Percentiles rank a stretch among this genome's conserved stretches.
Evolutionary conservation across 768 basidiomycete genomes (phyloP).

Genomic region (Zangia roseola): DNA sequence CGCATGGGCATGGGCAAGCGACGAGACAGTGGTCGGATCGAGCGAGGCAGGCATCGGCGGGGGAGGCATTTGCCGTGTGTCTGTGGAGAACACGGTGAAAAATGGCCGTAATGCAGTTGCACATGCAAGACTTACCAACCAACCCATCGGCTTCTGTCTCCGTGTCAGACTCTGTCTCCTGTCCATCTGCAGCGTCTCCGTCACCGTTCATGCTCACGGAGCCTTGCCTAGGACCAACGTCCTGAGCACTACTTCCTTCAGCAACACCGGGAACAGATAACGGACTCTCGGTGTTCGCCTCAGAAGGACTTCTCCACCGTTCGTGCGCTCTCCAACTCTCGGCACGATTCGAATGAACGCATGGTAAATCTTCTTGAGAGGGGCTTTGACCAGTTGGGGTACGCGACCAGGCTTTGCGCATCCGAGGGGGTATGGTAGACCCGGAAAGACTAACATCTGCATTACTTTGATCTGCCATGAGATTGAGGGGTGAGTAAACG

Average conservation of each 20-base stretch:
- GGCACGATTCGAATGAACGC: not conserved
- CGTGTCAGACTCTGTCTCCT: slow-evolving; percentile 33
- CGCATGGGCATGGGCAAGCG: slow-evolving; percentile 23
- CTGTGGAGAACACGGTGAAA: slow-evolving; percentile 22
- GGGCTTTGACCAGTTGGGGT: not conserved
- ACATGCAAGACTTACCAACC: slow-evolving; percentile 18
- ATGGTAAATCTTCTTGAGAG: slow-evolving; percentile 1
- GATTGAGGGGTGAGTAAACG: not conserved
- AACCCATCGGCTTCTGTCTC: slow-evolving; percentile 28
- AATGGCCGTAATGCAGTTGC: not conserved
- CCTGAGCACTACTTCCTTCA: slow-evolving; percentile 1
- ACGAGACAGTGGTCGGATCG: slow-evolving; percentile 39
- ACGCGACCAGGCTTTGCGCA: slow-evolving; percentile 50
- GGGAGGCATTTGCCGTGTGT: slow-evolving; percentile 46
- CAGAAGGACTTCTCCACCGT: slow-evolving; percentile 24
- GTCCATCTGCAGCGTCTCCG: slow-evolving; percentile 20
- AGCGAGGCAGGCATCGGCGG: slow-evolving; percentile 47
- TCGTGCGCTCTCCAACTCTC: slow-evolving; percentile 14
- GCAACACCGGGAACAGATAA: slow-evolving; percentile 8
- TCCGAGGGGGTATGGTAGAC: slow-evolving; percentile 54
- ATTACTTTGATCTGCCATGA: slow-evolving; percentile 4
- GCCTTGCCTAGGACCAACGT: not conserved
- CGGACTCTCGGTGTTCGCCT: slow-evolving; percentile 21
- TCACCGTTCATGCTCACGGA: not conserved
- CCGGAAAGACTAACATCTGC: slow-evolving; percentile 16